Conservation (phyloP, 2,329 filamentous ascomycete species). For the Fusarium sp. region DNA sequence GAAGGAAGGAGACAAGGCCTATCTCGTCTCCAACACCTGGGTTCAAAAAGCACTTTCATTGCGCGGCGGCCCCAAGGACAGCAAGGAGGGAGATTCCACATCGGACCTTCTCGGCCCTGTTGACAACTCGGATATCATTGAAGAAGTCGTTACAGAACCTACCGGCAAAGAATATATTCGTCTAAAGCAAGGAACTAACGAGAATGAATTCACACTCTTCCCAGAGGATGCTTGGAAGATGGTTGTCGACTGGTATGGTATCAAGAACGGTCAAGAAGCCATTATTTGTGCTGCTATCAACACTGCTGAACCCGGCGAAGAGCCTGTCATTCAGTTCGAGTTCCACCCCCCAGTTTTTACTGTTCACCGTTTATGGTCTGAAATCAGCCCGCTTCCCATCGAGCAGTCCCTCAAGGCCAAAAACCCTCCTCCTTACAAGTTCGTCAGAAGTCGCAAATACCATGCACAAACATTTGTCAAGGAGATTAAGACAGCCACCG, state of each 20-base stretch:
- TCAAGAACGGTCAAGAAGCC: slow-evolving; percentile 73
- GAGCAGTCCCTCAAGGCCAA: slow-evolving; percentile 69
- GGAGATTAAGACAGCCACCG: slow-evolving; percentile 73
- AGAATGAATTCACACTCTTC: slow-evolving; percentile 80
- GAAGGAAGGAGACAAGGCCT: slow-evolving; percentile 79
- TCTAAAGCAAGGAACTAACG: slow-evolving; percentile 73
- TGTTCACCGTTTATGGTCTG: slow-evolving; percentile 79
- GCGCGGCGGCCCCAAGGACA: slow-evolving; percentile 65
- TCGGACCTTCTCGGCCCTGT: slow-evolving; percentile 77
- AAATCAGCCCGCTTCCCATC: slow-evolving; percentile 64
- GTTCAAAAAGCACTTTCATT: slow-evolving; percentile 76
- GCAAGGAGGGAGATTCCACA: slow-evolving; percentile 66
- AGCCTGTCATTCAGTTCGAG: slow-evolving; percentile 81
- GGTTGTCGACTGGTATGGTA: slow-evolving; percentile 83
- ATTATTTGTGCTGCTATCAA: slow-evolving; percentile 84
- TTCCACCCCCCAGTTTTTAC: slow-evolving; percentile 86
- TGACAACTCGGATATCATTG: slow-evolving; percentile 86
- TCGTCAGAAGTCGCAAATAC: slow-evolving; percentile 77
- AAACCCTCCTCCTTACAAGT: slow-evolving; percentile 68
- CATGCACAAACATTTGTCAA: slow-evolving; percentile 80
- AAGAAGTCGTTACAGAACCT: slow-evolving; percentile 65
- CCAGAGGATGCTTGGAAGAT: slow-evolving; percentile 84
- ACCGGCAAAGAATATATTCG: slow-evolving; percentile 71
- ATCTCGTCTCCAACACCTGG: slow-evolving; percentile 83
- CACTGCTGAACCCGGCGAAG: slow-evolving; percentile 67